Evolutionary conservation across 2,329 filamentous ascomycete genomes (phyloP).

Genomic region (Cytospora piceae): DNA sequence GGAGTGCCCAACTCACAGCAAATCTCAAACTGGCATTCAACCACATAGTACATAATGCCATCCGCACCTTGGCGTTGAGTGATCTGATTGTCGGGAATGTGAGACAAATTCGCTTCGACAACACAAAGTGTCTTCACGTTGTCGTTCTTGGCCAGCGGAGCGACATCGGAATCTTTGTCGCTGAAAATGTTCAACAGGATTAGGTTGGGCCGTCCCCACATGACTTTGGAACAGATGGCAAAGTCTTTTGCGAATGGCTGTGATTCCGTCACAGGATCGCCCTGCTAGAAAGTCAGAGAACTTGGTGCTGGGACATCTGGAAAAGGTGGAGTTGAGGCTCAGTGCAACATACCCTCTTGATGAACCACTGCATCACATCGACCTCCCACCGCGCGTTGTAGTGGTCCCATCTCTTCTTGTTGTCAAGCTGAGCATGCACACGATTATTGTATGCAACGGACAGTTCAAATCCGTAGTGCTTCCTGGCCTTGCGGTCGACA

Average conservation of each 20-base stretch:
- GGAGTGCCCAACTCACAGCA: neutral
- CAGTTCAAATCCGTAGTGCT: constrained; percentile 48
- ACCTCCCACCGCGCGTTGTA: constrained; percentile 44
- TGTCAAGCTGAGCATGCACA: constrained; percentile 38
- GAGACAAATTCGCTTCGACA: constrained; percentile 16
- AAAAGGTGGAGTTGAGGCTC: neutral
- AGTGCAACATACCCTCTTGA: constrained; percentile 39
- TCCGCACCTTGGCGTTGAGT: constrained; percentile 3
- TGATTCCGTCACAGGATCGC: constrained; percentile 10
- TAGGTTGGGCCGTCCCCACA: constrained; percentile 2
- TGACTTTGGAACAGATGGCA: constrained; percentile 11
- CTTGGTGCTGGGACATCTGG: too few species aligned
- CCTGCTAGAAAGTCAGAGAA: neutral
- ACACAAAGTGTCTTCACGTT: constrained; percentile 9
- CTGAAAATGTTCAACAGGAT: constrained; percentile 1
- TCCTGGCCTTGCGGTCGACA: constrained; percentile 46
- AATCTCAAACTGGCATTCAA: constrained; percentile 2
- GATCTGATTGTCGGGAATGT: constrained; percentile 14
- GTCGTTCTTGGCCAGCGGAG: constrained; percentile 12
- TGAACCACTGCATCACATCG: constrained; percentile 50
- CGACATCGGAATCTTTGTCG: constrained; percentile 4
- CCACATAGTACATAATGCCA: constrained; percentile 15
- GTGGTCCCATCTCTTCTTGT: constrained; percentile 43
- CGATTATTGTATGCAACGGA: constrained; percentile 39
- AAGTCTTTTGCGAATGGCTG: neutral